Evolutionary conservation across 2,329 filamentous ascomycete species (phyloP).

Genomic region (Fusarium pseudoanthophilum): DNA sequence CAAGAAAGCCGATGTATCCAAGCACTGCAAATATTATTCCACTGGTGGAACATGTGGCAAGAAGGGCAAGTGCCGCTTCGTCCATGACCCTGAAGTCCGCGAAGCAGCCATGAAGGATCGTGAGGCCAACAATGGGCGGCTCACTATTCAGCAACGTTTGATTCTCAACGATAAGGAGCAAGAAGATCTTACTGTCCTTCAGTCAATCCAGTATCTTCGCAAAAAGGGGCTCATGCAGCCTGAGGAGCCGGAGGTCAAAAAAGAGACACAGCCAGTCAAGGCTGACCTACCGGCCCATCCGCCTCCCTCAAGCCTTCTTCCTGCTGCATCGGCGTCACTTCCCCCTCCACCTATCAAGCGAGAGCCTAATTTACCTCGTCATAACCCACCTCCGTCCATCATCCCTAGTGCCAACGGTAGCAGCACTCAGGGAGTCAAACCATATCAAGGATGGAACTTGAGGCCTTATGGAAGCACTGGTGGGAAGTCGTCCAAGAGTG

Average conservation of each 20-base stretch:
- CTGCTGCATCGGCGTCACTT: slow-evolving; percentile 53
- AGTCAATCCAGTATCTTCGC: slow-evolving; percentile 73
- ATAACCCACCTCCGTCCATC: slow-evolving; percentile 48
- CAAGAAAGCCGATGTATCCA: slow-evolving; percentile 69
- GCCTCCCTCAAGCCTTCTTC: slow-evolving; percentile 48
- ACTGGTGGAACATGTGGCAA: slow-evolving; percentile 76
- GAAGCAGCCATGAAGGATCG: slow-evolving; percentile 72
- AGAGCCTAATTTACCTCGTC: slow-evolving; percentile 47
- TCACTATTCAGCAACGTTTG: slow-evolving; percentile 73
- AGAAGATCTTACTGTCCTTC: slow-evolving; percentile 72
- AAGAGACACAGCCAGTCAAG: slow-evolving; percentile 33
- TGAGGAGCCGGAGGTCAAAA: slow-evolving; percentile 27
- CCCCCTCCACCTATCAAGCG: slow-evolving; percentile 51
- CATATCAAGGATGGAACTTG: slow-evolving; percentile 53
- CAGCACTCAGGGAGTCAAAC: slow-evolving; percentile 47
- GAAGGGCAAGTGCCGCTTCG: slow-evolving; percentile 80
- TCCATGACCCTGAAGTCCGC: slow-evolving; percentile 72
- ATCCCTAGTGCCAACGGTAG: slow-evolving; percentile 47
- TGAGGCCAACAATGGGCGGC: slow-evolving; percentile 71
- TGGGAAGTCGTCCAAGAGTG: slow-evolving; percentile 47
- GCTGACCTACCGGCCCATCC: slow-evolving; percentile 25
- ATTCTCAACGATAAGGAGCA: slow-evolving; percentile 75
- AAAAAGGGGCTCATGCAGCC: slow-evolving; percentile 64
- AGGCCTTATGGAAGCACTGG: slow-evolving; percentile 51
- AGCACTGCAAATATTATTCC: slow-evolving; percentile 77